A percentile compares a stretch with the other conserved stretches of the same genome.
These are phyloP conservation scores for Eleusine coracana DNA, from an alignment of 176 grass and related monocot genomes.

Conservation along the genomic window DNA sequence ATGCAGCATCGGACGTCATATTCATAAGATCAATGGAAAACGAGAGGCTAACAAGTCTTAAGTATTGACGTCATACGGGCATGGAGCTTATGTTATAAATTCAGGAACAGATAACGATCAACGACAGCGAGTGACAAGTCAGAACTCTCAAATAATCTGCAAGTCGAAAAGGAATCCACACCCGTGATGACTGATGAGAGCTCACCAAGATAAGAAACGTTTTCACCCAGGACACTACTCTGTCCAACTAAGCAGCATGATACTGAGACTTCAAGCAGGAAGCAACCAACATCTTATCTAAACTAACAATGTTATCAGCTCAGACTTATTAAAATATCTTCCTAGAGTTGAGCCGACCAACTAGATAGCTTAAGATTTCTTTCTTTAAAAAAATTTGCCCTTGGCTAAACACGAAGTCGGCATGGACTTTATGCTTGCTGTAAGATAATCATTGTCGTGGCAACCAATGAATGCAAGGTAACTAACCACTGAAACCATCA, in stretches of 20 bases:
- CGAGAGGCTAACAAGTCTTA: too few species aligned
- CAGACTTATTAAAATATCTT: slow-evolving; percentile 24
- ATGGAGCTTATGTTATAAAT: background rate
- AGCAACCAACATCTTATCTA: slow-evolving; percentile 34
- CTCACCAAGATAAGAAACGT: background rate
- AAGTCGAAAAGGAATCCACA: slow-evolving; percentile 28
- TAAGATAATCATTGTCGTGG: background rate
- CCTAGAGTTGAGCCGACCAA: background rate
- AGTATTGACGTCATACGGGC: too few species aligned
- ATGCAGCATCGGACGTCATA: background rate
- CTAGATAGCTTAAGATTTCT: slow-evolving; percentile 9
- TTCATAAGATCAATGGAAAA: background rate
- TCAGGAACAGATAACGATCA: slow-evolving; percentile 11
- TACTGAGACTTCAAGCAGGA: background rate
- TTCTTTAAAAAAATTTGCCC: background rate
- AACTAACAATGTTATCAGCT: slow-evolving; percentile 19
- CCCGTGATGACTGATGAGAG: background rate
- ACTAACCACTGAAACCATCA: background rate
- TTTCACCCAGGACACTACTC: background rate
- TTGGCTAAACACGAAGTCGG: background rate
- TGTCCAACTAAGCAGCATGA: background rate
- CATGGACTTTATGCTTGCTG: background rate
- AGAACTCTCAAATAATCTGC: background rate
- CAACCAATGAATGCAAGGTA: background rate
- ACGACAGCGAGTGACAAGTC: background rate